A percentile compares a stretch with the other conserved stretches of the same genome.
These are phyloP conservation scores for Solanum corneliomulleri DNA, from an alignment of 257 asterid species.

Conservation along the genomic window DNA sequence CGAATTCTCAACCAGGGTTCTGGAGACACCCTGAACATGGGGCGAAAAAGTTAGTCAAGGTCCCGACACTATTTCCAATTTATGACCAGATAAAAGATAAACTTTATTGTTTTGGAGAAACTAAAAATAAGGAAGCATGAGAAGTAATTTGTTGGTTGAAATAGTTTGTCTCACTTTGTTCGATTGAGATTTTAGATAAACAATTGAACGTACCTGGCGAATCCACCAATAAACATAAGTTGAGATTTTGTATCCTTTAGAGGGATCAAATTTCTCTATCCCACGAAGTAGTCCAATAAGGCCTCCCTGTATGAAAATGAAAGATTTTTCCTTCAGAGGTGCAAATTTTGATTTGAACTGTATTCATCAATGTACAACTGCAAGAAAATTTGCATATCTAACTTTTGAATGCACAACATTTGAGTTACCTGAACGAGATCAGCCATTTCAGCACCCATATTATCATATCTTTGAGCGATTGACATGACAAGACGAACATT, in stretches of 20 bases:
- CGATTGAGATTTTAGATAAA: not conserved
- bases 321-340: not conserved
- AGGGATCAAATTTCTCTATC: conserved; percentile 85
- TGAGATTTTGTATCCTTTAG: conserved; percentile 91
- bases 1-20: conserved; percentile 75
- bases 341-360: not conserved
- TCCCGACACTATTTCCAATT: not conserved
- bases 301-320: conserved; percentile 56
- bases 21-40: conserved; percentile 70
- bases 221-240: conserved; percentile 99
- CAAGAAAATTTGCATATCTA: not conserved
- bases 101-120: not conserved
- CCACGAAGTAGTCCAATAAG: conserved; percentile 88
- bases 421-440: conserved; percentile 75
- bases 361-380: not conserved
- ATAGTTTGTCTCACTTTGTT: not conserved
- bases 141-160: not conserved
- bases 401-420: not conserved
- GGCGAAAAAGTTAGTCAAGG: not conserved
- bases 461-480: conserved; percentile 80
- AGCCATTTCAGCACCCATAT: conserved; percentile 88
- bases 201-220: conserved; percentile 50
- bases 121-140: not conserved
- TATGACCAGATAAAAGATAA: not conserved
- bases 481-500: conserved; percentile 95